A percentile compares a stretch with the other conserved stretches of the same genome.
phyloP scores from a whole-genome alignment of 2,329 filamentous ascomycete species.

The Cladosporium sp. region DNA sequence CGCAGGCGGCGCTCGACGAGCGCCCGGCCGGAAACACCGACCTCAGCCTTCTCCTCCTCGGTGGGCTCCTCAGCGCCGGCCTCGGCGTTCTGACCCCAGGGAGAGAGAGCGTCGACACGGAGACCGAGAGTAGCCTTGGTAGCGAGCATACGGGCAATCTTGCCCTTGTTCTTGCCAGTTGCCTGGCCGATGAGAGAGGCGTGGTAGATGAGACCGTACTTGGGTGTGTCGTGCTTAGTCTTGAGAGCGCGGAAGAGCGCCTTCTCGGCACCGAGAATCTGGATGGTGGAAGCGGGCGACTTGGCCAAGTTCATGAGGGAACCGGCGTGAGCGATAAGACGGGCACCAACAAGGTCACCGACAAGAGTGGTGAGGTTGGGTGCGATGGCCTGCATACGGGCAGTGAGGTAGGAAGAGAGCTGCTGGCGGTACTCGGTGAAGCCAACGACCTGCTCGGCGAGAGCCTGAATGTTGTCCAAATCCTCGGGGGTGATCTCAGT shows the following conservation, averaged over 20 bases:
- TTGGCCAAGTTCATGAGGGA: constrained; percentile 95
- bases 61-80: constrained; percentile 64
- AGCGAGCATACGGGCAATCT: constrained; percentile 94
- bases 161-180: constrained; percentile 97
- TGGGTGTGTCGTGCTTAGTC: constrained; percentile 98
- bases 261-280: constrained; percentile 98
- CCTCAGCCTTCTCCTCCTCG: constrained; percentile 82
- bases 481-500: constrained; percentile 94
- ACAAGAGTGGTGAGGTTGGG: constrained; percentile 93
- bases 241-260: constrained; percentile 96
- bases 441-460: constrained; percentile 89
- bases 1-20: constrained; percentile 76
- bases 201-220: constrained; percentile 94
- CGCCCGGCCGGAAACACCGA: constrained; percentile 71
- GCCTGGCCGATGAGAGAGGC: constrained; percentile 94
- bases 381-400: constrained; percentile 94
- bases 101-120: constrained; percentile 84
- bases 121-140: constrained; percentile 91
- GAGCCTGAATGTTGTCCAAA: constrained; percentile 84
- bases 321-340: constrained; percentile 91
- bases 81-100: constrained; percentile 69
- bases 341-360: constrained; percentile 89
- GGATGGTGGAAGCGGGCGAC: constrained; percentile 90
- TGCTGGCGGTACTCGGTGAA: constrained; percentile 89
- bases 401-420: constrained; percentile 84